Base-by-base conservation (phyloP, 768 basidiomycete genomes). In the Rhodotorula diobovata region DNA sequence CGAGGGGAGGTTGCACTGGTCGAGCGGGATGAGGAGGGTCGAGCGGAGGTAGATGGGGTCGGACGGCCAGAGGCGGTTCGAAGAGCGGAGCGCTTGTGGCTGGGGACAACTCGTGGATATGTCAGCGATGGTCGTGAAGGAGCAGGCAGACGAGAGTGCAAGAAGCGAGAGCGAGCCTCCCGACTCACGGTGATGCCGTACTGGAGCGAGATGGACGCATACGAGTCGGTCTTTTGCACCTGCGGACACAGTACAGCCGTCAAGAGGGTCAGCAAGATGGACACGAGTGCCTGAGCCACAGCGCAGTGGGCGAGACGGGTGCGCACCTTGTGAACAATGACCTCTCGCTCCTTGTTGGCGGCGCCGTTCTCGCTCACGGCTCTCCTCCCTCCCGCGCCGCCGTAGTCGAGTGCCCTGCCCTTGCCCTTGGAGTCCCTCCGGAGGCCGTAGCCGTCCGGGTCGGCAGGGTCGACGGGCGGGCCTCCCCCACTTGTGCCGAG, bases 11-110 rank as follows among this genome's bases (percentile, higher is more conserved):
- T 74, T 68, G 65, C 77, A 78, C 14, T 66, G 65, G 58, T 78
- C 82, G 55, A 83, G 77, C 0, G 94, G 93, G 67, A 98, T 88
- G 77, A 90, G 88, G 46, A 96, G 86, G 12, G 86, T 83, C 57
- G 87, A 87, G 39, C 94, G 89, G 45, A 93, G 85, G 81, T 95
- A 91, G 57, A 99, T 90, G 2, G 91, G 85, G 79, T 98, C 96
- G 14, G 90, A 89, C 12, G 91, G 80, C 96, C 96, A 99, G 15
- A 99, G 83, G 74, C 93, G 91, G 80, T 99, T 99, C 59, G 88
- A 88, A 75, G 87, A 85, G 59, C 94, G 88, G 21, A 99, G 85
- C 23, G 89, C 88, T 37, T 90, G 85, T 63, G 82, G 77, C 83
- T 83, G 76, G n/a, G n/a, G 18, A n/a, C 20, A 21, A 0, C 10